These are phyloP conservation scores for Cryptococcus floricola DNA, from an alignment of 1,284 basidiomycete species.

Conservation along the genomic window DNA sequence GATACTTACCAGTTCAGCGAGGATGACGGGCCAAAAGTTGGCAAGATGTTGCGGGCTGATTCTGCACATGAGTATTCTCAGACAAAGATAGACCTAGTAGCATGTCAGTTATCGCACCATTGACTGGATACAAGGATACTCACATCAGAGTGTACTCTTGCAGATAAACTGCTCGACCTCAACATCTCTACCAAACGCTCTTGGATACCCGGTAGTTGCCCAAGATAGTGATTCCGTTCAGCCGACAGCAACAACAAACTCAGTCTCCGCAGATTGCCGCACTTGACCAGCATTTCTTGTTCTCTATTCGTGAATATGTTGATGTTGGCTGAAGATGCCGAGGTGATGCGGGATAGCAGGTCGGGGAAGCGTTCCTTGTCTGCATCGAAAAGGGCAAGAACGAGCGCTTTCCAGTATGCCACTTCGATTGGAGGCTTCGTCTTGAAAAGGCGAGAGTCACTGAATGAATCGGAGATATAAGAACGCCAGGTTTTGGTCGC, in stretches of 20 bases:
- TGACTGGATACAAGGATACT: conserved; percentile 6
- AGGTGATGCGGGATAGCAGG: conserved; percentile 72
- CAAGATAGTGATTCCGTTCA: conserved; percentile 84
- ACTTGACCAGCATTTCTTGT: conserved; percentile 85
- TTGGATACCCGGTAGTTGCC: conserved; percentile 85
- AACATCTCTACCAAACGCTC: conserved; percentile 95
- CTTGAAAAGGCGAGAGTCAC: conserved; percentile 83
- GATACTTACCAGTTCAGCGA: conserved; percentile 68
- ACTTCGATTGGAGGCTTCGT: conserved; percentile 53
- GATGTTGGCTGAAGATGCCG: conserved; percentile 87
- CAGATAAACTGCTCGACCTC: conserved; percentile 67
- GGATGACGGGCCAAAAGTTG: conserved; percentile 93
- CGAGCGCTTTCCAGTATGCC: conserved; percentile 69
- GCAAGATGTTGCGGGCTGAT: conserved; percentile 85
- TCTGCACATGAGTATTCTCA: conserved; percentile 87
- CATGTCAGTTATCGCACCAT: not conserved
- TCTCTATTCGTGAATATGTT: conserved; percentile 97
- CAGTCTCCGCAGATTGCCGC: conserved; percentile 79
- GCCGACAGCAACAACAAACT: conserved; percentile 80
- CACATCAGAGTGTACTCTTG: conserved; percentile 87
- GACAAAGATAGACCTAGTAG: conserved; percentile 69
- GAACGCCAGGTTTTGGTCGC: conserved; percentile 81
- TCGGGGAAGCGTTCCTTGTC: conserved; percentile 86
- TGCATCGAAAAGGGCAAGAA: conserved; percentile 73
- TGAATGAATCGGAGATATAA: conserved; percentile 73